Base-by-base conservation (phyloP, 345 rosid species). In the Excoecaria cochinchinensis region DNA sequence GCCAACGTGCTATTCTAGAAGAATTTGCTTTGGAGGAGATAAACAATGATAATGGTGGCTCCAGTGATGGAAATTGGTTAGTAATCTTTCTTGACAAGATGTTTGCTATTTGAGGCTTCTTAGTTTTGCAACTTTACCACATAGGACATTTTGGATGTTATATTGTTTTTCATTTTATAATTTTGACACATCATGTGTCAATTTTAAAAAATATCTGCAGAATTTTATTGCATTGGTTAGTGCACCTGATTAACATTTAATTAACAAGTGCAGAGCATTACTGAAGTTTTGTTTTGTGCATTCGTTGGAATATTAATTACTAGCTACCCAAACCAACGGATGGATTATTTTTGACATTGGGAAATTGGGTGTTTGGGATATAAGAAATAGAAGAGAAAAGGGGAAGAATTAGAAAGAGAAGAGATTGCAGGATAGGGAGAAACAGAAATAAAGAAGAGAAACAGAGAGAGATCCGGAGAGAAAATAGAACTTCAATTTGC, bases 21-120 rank as follows among this genome's bases (percentile, higher is more conserved):
- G 97, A 95, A 84, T 83, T 92, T 79, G 92, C 93, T 8, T 73
- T 79, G 85, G 99, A 95, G 86, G 97, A 95, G 85, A 85, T 91
- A 70, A 69, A 85, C 24, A 14, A 75, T 76, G 92, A 89, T 71
- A 83, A 79, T 51, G 77, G 64, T 19, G 73, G 80, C 38, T 77
- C 76, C 65, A 7, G 36, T 50, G 86, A 79, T 77, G 94, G 88
- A 79, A 89, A 83, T 72, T 87, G 94, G 97, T 92, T 83, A 82
- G 97, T 57, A 56, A 9, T 68, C 55, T 12, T 57, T 74, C 69
- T 60, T 60, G 69, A 73, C 25, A 24, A 71, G 59, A 56, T 65
- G 57, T 48, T 22, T 69, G 74, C 57, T 69, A 67, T 53, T 36
- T 59, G 67, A 61, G 62, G 63, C 64, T 63, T 71, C 53, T n/a